These are phyloP conservation scores for Pneumocystis sp. DNA, from an alignment of 1,139 yeast genomes.

Conservation along the genomic window DNA sequence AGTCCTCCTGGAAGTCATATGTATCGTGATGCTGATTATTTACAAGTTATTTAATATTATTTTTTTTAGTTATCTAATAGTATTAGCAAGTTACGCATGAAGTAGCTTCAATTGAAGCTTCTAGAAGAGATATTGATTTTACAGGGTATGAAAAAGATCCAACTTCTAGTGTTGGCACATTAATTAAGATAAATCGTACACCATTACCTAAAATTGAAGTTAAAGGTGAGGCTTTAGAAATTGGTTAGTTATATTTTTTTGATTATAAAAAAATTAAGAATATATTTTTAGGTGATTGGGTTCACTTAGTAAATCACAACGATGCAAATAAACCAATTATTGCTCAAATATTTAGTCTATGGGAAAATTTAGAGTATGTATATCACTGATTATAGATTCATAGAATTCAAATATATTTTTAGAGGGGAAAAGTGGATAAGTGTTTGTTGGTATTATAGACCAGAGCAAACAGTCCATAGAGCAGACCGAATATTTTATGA, in stretches of 20 bases:
- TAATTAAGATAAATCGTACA: conserved; percentile 40
- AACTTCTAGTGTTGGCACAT: conserved; percentile 18
- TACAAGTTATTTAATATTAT: conserved; percentile 38
- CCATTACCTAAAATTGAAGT: conserved; percentile 66
- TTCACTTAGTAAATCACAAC: conserved; percentile 68
- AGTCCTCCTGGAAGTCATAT: conserved; percentile 44
- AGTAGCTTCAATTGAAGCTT: background rate
- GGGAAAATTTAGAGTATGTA: conserved; percentile 52
- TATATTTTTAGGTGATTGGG: conserved; percentile 55
- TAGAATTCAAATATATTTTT: background rate
- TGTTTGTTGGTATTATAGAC: conserved; percentile 95
- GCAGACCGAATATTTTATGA: conserved; percentile 76
- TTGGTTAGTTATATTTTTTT: conserved; percentile 28
- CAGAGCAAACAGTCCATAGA: conserved; percentile 93
- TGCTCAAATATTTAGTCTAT: conserved; percentile 82
- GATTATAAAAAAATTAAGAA: background rate
- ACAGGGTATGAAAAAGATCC: background rate
- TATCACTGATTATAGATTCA: background rate
- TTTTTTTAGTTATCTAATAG: background rate
- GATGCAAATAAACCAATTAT: conserved; percentile 81
- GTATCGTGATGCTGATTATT: conserved; percentile 42
- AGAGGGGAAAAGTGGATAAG: conserved; percentile 69
- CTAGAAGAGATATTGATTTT: background rate
- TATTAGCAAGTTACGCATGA: background rate
- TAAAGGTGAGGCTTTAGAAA: conserved; percentile 57